Conservation (phyloP, 1,284 basidiomycete species). For the Coniferiporia weirii region DNA sequence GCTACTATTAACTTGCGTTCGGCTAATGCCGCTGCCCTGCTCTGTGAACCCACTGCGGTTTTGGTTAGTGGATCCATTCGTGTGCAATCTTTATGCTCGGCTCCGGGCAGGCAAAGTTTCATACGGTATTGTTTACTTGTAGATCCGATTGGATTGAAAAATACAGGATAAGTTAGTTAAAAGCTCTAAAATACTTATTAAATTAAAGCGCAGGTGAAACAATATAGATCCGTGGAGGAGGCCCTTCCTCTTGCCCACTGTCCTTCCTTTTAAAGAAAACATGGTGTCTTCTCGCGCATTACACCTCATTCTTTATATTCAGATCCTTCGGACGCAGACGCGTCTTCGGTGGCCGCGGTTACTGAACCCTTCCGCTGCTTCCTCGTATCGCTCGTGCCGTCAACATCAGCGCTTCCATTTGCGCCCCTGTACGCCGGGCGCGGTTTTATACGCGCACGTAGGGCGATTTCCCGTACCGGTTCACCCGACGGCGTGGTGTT, state of each 20-base stretch:
- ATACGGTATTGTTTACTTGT: not conserved
- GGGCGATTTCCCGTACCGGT: slow-evolving; percentile 12
- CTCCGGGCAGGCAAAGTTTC: not conserved
- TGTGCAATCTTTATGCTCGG: too few relatives aligned
- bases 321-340: slow-evolving; percentile 11
- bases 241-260: not conserved
- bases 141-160: not conserved
- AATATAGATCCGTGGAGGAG: not conserved
- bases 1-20: too few relatives aligned
- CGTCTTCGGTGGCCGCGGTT: not conserved
- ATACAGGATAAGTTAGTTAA: slow-evolving; percentile 7
- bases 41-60: too few relatives aligned
- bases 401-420: not conserved
- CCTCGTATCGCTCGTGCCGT: not conserved
- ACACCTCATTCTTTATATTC: slow-evolving; percentile 7
- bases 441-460: slow-evolving; percentile 10
- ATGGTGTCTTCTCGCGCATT: not conserved
- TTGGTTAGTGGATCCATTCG: too few relatives aligned
- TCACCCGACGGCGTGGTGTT: slow-evolving; percentile 15
- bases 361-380: not conserved
- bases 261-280: not conserved
- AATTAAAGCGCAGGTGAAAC: not conserved
- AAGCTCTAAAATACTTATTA: slow-evolving; percentile 4
- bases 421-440: slow-evolving; percentile 7
- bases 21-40: too few relatives aligned